Base-by-base conservation (phyloP, 2,329 filamentous ascomycete species). In the Gremmenia infestans region DNA sequence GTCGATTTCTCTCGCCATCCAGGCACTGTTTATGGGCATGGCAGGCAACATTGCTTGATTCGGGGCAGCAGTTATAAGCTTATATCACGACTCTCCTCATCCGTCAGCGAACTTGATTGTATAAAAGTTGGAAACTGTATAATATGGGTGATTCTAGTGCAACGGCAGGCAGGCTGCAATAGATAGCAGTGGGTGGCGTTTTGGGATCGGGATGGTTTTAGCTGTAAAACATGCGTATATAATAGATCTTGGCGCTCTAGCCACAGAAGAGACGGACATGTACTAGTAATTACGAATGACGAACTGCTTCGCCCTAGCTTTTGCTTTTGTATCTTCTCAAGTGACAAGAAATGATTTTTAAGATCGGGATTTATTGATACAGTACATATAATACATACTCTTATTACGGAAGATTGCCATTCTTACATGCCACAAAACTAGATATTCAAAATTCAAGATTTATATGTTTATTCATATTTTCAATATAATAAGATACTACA, bases 21-120 rank as follows among this genome's bases (percentile, higher is more conserved):
- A 99, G 70, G 94, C 93, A 3, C 81, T 99, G 37, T 94, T 97
- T 69, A 88, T 97, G 75, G 94, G 94, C 9, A 88, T 97, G 79
- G 93, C 92, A 4, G 93, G 93, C 15, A 94, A 91, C 62, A 76
- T 86, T 58, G 78, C 85, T 50, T 83, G 64, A 65, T 50, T 32
- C 2, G 9, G 2, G 28, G 28, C 9, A 32, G n/a, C 4, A 42
- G n/a, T n/a, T 15, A 12, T 15, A 22, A n/a, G 40, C 37, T 28
- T 6, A 28, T n/a, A 22, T 50, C 39, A 57, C 39, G 55, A 62
- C 47, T 60, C 54, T 52, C 52, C 57, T 61, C 56, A 49, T 28
- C 45, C 53, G 39, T 53, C 54, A 52, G 60, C 28, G 54, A 58
- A 22, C 48, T 46, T 56, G 42, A 32, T 45, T 64, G 61, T 63